Evolutionary conservation across 345 rosid genomes (phyloP), one percentile per base, ranked within the genome.

Genomic region (Pugionium cornutum): DNA sequence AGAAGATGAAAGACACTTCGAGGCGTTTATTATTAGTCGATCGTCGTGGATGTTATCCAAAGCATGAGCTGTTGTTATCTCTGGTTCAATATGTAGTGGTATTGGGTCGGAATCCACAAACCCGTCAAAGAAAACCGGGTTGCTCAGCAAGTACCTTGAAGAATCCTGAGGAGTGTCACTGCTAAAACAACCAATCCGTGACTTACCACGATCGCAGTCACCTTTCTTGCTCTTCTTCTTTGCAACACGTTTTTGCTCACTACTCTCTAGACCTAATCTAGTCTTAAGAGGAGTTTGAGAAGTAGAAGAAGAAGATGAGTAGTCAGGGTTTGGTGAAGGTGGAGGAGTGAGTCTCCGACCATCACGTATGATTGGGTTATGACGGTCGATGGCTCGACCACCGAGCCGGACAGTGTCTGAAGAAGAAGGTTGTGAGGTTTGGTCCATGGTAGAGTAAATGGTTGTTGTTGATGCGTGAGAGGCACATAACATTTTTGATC

Each of bases 331-430:
- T 9, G 75, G 71, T 52, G 84, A 68, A 39, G 78, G 75, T 29
- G 80, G 41, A 68, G 77, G 78, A 56, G 88, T 63, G 57, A 70
- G 63, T 70, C 98, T 83, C 66, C 75, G 83, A 34, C 75, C 80
- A 56, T 91, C 96, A 51, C 91, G 67, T 76, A 85, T 91, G 73
- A 88, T 85, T 11, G 96, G 96, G 39, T 91, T 88, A 79, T 89
- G 87, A 73, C 96, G 94, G 72, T 91, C 96, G 57, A 91, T 83
- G 77, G 87, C 77, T 65, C 86, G 78, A 61, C 59, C 66, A 64
- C 80, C 64, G 61, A 76, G 62, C 50, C 78, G 60, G n/a, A 75
- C 31, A 5, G 80, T 53, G 46, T 53, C 1, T 36, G 79, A 69
- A 47, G 79, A 70, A 52, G 83, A 63, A 45, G 87, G 77, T 33